Conservation (phyloP, 2,329 filamentous ascomycete genomes). For the Zymoseptoria tritici region DNA sequence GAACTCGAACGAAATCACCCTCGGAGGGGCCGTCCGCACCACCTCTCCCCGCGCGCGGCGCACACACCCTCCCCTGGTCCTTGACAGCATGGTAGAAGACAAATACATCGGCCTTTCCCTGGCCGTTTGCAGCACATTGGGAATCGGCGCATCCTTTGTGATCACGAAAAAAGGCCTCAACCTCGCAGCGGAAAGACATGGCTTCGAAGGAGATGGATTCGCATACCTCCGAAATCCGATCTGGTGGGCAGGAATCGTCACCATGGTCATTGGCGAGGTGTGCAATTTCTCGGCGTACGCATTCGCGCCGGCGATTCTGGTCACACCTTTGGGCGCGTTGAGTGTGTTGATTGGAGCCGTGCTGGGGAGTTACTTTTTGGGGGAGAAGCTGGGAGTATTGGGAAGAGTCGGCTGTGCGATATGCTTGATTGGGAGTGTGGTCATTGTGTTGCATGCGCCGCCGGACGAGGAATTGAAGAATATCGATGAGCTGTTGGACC, state of each 20-base stretch:
- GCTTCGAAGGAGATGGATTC: constrained; percentile 94
- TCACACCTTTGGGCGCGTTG: constrained; percentile 87
- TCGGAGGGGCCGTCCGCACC: not conserved
- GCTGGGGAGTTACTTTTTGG: constrained; percentile 86
- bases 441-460: constrained; percentile 95
- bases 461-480: constrained; percentile 86
- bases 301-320: constrained; percentile 96
- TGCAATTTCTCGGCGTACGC: constrained; percentile 98
- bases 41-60: constrained; percentile 1
- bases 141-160: constrained; percentile 76
- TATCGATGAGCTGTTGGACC: constrained; percentile 83
- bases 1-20: not conserved
- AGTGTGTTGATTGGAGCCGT: constrained; percentile 92
- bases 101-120: constrained; percentile 72
- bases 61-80: constrained; percentile 2
- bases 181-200: constrained; percentile 82
- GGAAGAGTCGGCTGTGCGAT: constrained; percentile 94
- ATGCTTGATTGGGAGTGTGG: constrained; percentile 89
- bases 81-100: constrained; percentile 27
- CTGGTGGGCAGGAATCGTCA: constrained; percentile 94
- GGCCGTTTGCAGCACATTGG: constrained; percentile 66
- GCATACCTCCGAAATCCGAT: constrained; percentile 89
- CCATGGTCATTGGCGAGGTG: constrained; percentile 83
- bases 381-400: constrained; percentile 80
- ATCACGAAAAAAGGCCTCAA: constrained; percentile 98